Base-by-base conservation (phyloP, 768 basidiomycete genomes). In the Naganishia vaughanmartiniae region DNA sequence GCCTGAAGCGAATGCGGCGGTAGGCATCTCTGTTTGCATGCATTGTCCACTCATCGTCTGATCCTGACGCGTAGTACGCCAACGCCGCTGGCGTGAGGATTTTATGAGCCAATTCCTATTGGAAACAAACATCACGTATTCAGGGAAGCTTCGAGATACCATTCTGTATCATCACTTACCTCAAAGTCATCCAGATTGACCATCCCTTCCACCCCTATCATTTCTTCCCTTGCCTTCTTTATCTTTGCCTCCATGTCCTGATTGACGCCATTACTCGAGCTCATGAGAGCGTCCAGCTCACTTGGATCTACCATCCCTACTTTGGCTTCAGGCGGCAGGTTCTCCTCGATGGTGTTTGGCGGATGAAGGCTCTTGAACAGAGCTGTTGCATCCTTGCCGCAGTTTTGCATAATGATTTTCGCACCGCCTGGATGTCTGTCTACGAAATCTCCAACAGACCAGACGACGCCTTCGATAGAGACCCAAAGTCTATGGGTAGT, bases 11-110 rank as follows among this genome's bases (percentile, higher is more conserved):
- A 79, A 92, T 89, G 36, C 91, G 87, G 51, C 85, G 84, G 80
- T 91, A 93, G n/a, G 90, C 90, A 51, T 86, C 84, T n/a, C 85
- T 83, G 73, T 93, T 93, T 79, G 92, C 89, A 12, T 65, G n/a
- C 65, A 76, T 76, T 70, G 90, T 84, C 69, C 87, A 87, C 73
- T 89, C 88, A 75, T 92, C 91, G 75, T 95, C 93, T 0, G 90
- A 84, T 9, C 90, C 89, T 36, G 91, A 91, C 3, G 87, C 86
- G 81, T 92, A 93, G 80, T 92, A 92, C 1, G 91, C 87, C 73
- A 87, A 83, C 0, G 91, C 91, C 73, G 87, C 90, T 75, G 65
- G 56, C 9, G 57, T 58, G 5, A 93, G 83, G 14, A 90, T 83
- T 54, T 86, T 85, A 74, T 85, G 85, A 7, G 92, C 92, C 42